Conservation (phyloP, 1,139 yeast genomes). For the Candida frijolesensis region DNA sequence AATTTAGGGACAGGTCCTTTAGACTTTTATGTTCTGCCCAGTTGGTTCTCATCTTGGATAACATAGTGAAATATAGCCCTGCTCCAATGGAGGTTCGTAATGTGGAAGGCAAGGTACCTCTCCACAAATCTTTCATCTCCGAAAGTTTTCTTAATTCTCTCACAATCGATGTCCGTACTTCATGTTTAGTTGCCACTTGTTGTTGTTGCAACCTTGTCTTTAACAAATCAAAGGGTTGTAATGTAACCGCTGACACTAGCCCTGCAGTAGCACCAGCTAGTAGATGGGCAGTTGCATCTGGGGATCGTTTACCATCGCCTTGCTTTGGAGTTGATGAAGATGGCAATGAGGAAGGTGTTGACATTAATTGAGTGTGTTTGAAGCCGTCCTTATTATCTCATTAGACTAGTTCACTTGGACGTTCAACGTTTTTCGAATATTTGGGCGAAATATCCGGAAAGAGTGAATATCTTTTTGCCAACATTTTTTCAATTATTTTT, state of each 20-base stretch:
- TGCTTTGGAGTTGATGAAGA: background rate
- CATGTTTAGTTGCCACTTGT: slow-evolving; percentile 36
- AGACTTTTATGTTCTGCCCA: slow-evolving; percentile 40
- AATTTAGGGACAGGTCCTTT: slow-evolving; percentile 13
- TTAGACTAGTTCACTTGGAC: slow-evolving; percentile 1
- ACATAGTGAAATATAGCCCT: slow-evolving; percentile 75
- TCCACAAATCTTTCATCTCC: slow-evolving; percentile 68
- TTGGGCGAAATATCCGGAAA: background rate
- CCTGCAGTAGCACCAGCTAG: slow-evolving; percentile 90
- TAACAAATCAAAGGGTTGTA: slow-evolving; percentile 89
- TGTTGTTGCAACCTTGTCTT: slow-evolving; percentile 90
- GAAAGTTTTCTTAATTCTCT: slow-evolving; percentile 50
- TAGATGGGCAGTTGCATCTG: slow-evolving; percentile 48
- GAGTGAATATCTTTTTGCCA: background rate
- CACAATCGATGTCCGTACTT: slow-evolving; percentile 39
- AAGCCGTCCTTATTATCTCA: background rate
- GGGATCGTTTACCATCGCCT: slow-evolving; percentile 10
- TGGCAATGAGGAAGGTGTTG: background rate
- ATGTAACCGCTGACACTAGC: slow-evolving; percentile 71
- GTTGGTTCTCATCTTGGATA: slow-evolving; percentile 61
- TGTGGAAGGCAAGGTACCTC: slow-evolving; percentile 92
- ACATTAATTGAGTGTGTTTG: background rate
- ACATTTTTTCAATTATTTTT: too few species aligned
- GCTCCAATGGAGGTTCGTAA: slow-evolving; percentile 89
- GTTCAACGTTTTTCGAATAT: background rate